phyloP scores from a whole-genome alignment of 768 basidiomycete genomes.

The Boletus reticulatus region DNA sequence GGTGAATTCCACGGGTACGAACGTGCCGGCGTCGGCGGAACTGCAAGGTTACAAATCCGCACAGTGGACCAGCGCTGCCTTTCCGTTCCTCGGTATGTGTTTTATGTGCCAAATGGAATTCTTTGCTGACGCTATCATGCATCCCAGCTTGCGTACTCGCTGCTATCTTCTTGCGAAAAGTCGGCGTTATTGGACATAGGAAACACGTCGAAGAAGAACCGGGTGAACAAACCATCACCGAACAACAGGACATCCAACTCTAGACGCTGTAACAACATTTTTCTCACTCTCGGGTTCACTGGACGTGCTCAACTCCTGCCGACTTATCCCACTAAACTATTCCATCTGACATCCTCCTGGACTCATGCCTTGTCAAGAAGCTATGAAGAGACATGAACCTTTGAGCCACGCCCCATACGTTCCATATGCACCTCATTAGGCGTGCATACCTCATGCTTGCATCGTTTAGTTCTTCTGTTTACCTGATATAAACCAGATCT shows the following conservation, averaged over 20 bases:
- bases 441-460: background rate
- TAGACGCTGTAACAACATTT: background rate
- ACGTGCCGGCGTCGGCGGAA: constrained; percentile 35
- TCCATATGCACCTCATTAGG: background rate
- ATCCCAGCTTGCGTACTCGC: constrained; percentile 32
- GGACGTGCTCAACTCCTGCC: background rate
- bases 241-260: constrained; percentile 1
- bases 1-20: constrained; percentile 25
- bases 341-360: background rate
- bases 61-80: constrained; percentile 63
- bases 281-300: background rate
- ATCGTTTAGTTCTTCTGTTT: background rate
- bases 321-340: background rate
- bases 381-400: background rate
- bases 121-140: background rate
- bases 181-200: constrained; percentile 39
- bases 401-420: background rate
- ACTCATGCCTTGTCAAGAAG: background rate
- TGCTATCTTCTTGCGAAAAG: constrained; percentile 37
- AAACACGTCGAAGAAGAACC: constrained; percentile 3
- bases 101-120: background rate
- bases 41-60: constrained; percentile 60
- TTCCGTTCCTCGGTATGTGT: constrained; percentile 53
- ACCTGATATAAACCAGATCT: background rate
- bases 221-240: constrained; percentile 24